Evolutionary conservation across 495 filamentous ascomycete genomes (phyloP), one percentile per base, ranked within the genome.

Genomic region (Pseudomonodictys pantanalensis): DNA sequence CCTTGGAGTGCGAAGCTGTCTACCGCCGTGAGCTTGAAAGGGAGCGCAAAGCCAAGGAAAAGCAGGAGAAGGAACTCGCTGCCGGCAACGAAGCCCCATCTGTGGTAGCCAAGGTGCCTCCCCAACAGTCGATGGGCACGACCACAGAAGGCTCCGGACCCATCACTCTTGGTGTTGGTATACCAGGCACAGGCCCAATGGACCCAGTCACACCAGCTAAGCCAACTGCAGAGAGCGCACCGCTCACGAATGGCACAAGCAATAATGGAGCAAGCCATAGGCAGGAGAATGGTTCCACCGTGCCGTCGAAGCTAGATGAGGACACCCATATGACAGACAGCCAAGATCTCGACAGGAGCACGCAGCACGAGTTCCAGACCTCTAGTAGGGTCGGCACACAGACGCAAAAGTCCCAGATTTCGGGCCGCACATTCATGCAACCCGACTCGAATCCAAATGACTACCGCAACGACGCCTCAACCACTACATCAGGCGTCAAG

Each of bases 401-500:
- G 56, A 76, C 72, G 52, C 79, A 82, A 51, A 77, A 78, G 30
- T 85, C 89, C 3, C 91, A 96, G 71, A 77, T 79, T 38, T 88
- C 86, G 7, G 83, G 81, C 0, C 78, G 91, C 47, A 91, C 89
- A 3, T 81, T 87, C 22, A 79, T 96, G 69, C 84, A 87, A 9
- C 82, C 83, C 8, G 88, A 87, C 12, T 86, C 91, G 29, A 86
- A 91, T 48, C 83, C 88, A 3, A 83, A 79, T 2, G 87, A 89
- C 42, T 84, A 92, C 58, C 73, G 81, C 25, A 96, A 96, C 64
- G 87, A 91, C 65, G 91, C 91, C 3, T 95, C 91, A 7, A 93
- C 90, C 0, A 86, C 83, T 17, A 80, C 75, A 17, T 76, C 75
- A 6, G 75, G 73, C 6, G 68, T 89, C 63, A 91, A 89, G 64